Percentiles rank a stretch among this genome's conserved stretches.
These are phyloP conservation scores for Ceratocystis harringtonii DNA, from an alignment of 2,329 filamentous ascomycete species.

Conservation along the genomic window DNA sequence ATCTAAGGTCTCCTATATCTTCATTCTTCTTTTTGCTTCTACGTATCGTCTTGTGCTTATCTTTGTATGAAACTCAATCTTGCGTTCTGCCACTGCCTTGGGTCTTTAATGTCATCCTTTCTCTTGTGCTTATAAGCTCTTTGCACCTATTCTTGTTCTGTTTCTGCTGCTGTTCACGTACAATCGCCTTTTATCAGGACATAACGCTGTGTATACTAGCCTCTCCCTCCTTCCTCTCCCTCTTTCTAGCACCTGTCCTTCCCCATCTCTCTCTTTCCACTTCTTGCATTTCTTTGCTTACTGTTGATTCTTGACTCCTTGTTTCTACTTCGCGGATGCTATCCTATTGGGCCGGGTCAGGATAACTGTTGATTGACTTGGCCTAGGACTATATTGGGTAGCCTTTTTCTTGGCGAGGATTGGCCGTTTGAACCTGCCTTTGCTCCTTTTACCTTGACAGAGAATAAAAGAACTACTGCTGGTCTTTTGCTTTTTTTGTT, in stretches of 20 bases:
- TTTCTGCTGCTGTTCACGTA: conserved; percentile 1
- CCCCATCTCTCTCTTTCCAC: background rate
- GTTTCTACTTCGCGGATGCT: background rate
- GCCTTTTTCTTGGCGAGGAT: no score
- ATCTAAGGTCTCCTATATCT: background rate
- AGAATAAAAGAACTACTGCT: no score
- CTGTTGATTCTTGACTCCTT: background rate
- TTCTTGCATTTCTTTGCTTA: background rate
- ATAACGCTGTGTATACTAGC: conserved; percentile 14
- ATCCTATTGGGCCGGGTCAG: background rate
- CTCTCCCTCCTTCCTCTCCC: background rate
- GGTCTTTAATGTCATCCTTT: background rate
- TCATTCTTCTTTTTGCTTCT: background rate
- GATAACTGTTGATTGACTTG: no score
- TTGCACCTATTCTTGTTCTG: conserved; percentile 1
- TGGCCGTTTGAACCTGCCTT: no score
- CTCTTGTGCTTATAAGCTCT: conserved; percentile 1
- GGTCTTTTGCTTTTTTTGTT: no score
- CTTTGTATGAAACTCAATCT: background rate
- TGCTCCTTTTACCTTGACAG: no score
- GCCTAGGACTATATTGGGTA: no score
- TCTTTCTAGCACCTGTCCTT: background rate
- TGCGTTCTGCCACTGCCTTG: background rate
- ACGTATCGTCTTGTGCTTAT: background rate
- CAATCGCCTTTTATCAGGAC: background rate